phyloP scores from a whole-genome alignment of 257 asterid species.

The Parsonsia alboflavescens region DNA sequence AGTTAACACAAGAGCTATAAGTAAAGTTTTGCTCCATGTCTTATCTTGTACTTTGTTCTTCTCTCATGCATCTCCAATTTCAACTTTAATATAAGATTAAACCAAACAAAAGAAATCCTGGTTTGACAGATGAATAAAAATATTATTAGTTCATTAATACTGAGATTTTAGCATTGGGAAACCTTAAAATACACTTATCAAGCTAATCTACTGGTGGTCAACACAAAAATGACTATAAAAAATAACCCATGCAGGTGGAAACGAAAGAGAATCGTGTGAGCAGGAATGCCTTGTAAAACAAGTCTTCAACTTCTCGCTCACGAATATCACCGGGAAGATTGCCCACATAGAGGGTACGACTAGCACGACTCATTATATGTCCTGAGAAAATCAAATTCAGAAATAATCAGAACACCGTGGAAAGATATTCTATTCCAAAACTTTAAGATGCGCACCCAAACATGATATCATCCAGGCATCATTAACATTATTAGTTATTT shows the following conservation, averaged over 20 bases:
- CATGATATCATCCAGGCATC: neutral
- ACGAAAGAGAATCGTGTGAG: neutral
- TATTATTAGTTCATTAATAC: neutral
- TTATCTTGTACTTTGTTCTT: neutral
- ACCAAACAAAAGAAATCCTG: neutral
- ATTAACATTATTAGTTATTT: neutral
- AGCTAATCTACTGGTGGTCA: neutral
- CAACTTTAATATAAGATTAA: neutral
- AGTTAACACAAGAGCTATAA: neutral
- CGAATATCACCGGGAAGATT: constrained; percentile 98
- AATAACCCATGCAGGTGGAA: neutral
- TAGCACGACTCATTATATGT: constrained; percentile 86
- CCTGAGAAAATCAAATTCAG: neutral
- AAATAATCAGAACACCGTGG: neutral
- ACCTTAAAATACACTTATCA: neutral
- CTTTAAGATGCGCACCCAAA: neutral
- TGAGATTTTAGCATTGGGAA: no score
- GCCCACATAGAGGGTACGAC: constrained; percentile 94
- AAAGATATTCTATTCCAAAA: neutral
- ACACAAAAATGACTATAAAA: neutral
- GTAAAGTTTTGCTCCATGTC: neutral
- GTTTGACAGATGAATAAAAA: neutral
- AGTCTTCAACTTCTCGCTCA: constrained; percentile 93
- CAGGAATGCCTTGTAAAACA: constrained; percentile 73
- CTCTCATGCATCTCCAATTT: neutral